Evolutionary conservation across 139 green algal species (phyloP), one percentile per base, ranked within the genome.

Genomic region (Limnomonas spitsbergensis): DNA sequence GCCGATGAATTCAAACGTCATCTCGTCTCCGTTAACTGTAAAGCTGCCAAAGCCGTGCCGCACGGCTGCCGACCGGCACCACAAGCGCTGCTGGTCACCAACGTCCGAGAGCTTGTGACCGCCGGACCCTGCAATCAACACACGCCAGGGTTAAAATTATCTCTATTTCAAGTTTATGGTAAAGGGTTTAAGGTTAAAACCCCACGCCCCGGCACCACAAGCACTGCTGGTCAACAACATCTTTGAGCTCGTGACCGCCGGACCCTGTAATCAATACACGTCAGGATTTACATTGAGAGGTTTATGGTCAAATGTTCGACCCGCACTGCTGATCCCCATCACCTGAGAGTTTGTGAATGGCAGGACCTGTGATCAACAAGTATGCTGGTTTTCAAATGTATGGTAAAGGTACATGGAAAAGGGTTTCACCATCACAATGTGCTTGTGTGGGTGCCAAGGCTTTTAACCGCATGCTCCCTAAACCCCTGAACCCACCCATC

Each of bases 81-180:
- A 72, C 61, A 72, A 24, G 9, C 61, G 26, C 61, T 72, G 61
- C 61, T 72, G 27, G 7, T 72, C 61, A 7, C 24, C 61, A 7
- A 72, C 61, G 29, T 72, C 61, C 9, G 76, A 73, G 7, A 81
- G 78, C 69, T 68, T 34, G 42, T 82, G 78, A 24, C 78, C 78
- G 3, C 53, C 78, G 0, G 78, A 78, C 53, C 78, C 47, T 61
- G 47, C 14, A n/a, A n/a, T n/a, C n/a, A n/a, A n/a, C n/a, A n/a
- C n/a, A n/a, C n/a, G n/a, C n/a, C n/a, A n/a, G n/a, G n/a, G n/a
- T n/a, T n/a, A n/a, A n/a, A n/a, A n/a, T n/a, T n/a, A n/a, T n/a
- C n/a, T n/a, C n/a, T n/a, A n/a, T n/a, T n/a, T n/a, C n/a, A n/a
- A n/a, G n/a, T n/a, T n/a, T n/a, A n/a, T n/a, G n/a, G n/a, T n/a